Conservation (phyloP, 345 rosid species). For the Cardamine chenopodiifolia region DNA sequence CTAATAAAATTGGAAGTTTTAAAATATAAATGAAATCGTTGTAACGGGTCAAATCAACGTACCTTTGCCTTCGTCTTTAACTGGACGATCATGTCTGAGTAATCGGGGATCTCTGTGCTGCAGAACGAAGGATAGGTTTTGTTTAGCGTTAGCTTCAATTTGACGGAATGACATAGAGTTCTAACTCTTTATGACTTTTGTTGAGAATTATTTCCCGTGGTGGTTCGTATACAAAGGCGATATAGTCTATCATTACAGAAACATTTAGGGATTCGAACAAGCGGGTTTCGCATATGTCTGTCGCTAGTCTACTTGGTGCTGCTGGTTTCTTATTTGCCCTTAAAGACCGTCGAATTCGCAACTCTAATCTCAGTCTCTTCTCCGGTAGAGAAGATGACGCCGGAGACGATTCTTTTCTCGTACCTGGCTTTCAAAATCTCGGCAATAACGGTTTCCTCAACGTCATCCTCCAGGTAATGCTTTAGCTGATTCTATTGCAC, state of each 20-base stretch:
- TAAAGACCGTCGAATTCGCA: constrained; percentile 50
- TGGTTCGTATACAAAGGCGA: constrained; percentile 30
- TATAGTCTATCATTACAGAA: constrained; percentile 12
- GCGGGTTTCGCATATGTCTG: constrained; percentile 50
- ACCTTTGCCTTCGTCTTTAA: no score
- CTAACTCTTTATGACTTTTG: background rate
- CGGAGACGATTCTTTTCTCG: constrained; percentile 43
- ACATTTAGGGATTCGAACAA: constrained; percentile 26
- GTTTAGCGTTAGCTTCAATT: background rate
- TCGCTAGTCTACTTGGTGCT: constrained; percentile 55
- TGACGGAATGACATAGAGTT: background rate
- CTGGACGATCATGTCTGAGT: no score
- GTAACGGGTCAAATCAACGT: no score
- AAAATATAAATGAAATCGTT: no score
- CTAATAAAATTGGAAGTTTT: no score
- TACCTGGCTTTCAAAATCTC: constrained; percentile 81
- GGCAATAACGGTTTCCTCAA: constrained; percentile 89
- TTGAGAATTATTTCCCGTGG: constrained; percentile 12
- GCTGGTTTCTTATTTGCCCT: constrained; percentile 58
- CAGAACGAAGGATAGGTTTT: background rate
- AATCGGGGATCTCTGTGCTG: no score
- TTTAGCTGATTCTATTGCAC: background rate
- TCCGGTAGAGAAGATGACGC: constrained; percentile 24
- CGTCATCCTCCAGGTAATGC: constrained; percentile 74
- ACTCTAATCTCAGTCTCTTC: constrained; percentile 39